These are phyloP conservation scores for Eimeria tenella DNA, from an alignment of 169 alveolate species.

Conservation along the genomic window DNA sequence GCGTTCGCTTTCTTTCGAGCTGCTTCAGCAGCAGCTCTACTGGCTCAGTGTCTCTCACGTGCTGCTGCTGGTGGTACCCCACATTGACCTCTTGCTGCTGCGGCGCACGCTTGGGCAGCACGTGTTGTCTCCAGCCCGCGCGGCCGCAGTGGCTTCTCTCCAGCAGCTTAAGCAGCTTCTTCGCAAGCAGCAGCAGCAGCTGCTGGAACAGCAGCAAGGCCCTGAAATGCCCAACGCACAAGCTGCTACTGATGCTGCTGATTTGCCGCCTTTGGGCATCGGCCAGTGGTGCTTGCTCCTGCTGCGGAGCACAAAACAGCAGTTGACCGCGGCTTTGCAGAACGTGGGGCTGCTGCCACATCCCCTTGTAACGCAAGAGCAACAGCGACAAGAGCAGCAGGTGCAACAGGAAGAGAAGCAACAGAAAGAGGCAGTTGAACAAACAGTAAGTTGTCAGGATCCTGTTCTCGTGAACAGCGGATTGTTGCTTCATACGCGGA, in stretches of 20 bases:
- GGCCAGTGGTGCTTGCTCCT: constrained; percentile 8
- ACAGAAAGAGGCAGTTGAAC: not conserved
- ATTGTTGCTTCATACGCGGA: too few species aligned
- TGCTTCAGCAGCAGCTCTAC: constrained; percentile 71
- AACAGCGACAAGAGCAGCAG: constrained; percentile 19
- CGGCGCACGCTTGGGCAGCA: constrained; percentile 43
- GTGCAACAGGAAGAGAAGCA: not conserved
- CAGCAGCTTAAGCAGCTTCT: not conserved
- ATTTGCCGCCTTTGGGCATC: not conserved
- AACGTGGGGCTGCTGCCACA: constrained; percentile 24
- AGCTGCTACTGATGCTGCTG: too few species aligned
- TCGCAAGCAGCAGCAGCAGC: constrained; percentile 1
- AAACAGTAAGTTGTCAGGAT: too few species aligned
- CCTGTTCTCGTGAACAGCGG: too few species aligned
- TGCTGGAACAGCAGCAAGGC: constrained; percentile 2
- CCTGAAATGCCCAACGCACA: not conserved
- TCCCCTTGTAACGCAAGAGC: not conserved
- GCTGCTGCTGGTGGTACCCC: constrained; percentile 61
- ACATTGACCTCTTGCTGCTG: constrained; percentile 53
- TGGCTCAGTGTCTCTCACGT: constrained; percentile 66
- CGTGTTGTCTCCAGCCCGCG: constrained; percentile 14
- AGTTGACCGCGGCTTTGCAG: not conserved
- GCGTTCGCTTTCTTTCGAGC: constrained; percentile 50
- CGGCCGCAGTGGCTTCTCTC: not conserved
- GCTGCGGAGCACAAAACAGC: constrained; percentile 33